Evolutionary conservation across 306 rosid genomes (phyloP), one percentile per base, ranked within the genome.

Genomic region (Cicer cuneatum): DNA sequence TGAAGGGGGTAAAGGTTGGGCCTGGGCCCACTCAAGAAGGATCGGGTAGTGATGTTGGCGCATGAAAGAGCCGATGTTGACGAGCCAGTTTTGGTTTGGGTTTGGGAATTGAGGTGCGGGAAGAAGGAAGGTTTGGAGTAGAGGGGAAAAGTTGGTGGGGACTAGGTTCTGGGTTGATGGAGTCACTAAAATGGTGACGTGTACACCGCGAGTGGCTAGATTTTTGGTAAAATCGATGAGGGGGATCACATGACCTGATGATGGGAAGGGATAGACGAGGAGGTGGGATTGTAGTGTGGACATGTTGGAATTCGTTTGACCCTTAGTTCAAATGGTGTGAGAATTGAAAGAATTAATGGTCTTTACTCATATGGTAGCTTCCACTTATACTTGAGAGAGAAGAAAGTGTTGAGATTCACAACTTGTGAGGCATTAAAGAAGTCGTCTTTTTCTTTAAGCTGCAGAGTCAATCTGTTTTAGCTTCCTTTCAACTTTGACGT

Each of bases 201-300:
- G 39, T 1, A 81, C 5, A n/a, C 85, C 77, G 19, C 88, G 81
- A n/a, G 85, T 33, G 63, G 79, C 72, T 0, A 84, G 53, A 9
- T 8, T 38, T 13, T 76, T 70, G 3, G 67, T 1, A 39, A 86
- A 59, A 41, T 86, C 86, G 0, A 86, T 8, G 45, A 86, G 64
- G 2, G 86, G 90, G 6, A 86, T 86, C 10, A 76, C 6, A 72
- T 86, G 90, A 42, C 90, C 88, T 1, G 90, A 84, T 1, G 81
- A 7, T 2, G 85, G 83, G 51, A 49, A 84, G 0, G 88, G 78
- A 5, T 84, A 84, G 2, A 70, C 85, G 0, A 84, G 72, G 15
- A 86, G 70, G 76, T 84, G 88, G 38, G 76, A 19, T 61, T 39
- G 57, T 48, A 37, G 6, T 6, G 39, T 40, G 5, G 60, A 41